Evolutionary conservation across 306 rosid genomes (phyloP).

Genomic region (Styphnolobium japonicum): DNA sequence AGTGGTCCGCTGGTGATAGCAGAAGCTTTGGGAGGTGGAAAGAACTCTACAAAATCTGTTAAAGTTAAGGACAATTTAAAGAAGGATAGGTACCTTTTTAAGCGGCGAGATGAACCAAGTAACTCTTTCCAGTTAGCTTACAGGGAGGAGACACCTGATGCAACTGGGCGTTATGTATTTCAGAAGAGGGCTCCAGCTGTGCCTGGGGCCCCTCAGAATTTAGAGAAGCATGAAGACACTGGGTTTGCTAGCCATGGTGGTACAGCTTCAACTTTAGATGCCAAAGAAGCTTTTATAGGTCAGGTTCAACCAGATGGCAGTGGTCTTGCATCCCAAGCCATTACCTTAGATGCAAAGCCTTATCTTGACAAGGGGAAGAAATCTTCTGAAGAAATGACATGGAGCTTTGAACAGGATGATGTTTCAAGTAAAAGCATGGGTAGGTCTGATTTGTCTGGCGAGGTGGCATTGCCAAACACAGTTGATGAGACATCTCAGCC

Average conservation of each 20-base stretch:
- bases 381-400: conserved; percentile 28
- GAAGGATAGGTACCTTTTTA: conserved; percentile 84
- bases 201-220: conserved; percentile 27
- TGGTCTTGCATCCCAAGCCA: conserved; percentile 30
- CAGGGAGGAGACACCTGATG: conserved; percentile 52
- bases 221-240: conserved; percentile 34
- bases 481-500: conserved; percentile 39
- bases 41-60: conserved; percentile 47
- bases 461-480: conserved; percentile 21
- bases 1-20: conserved; percentile 95
- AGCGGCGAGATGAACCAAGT: conserved; percentile 77
- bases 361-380: conserved; percentile 43
- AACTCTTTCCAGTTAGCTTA: conserved; percentile 40
- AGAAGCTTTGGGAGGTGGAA: conserved; percentile 72
- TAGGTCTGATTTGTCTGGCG: conserved; percentile 36
- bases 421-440: conserved; percentile 25
- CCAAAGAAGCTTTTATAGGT: conserved; percentile 34
- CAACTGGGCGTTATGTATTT: conserved; percentile 44
- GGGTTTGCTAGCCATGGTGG: conserved; percentile 30
- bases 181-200: conserved; percentile 59
- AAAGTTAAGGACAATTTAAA: conserved; percentile 75
- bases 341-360: conserved; percentile 37
- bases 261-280: conserved; percentile 39
- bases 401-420: conserved; percentile 22
- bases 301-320: conserved; percentile 37